Evolutionary conservation across 495 filamentous ascomycete genomes (phyloP).

Genomic region (Lophium mytilinum): DNA sequence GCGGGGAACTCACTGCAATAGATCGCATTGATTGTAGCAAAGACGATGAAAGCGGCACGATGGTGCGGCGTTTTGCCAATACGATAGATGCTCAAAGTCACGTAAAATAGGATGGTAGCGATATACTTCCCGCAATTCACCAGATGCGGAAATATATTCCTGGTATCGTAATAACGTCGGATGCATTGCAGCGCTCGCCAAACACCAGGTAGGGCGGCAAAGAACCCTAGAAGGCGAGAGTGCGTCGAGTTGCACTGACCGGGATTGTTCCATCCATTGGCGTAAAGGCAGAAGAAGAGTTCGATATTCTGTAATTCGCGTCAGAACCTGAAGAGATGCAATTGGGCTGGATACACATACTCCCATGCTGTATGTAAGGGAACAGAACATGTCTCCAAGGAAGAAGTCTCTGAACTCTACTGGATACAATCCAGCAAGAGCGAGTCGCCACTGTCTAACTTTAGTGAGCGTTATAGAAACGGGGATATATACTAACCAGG

Average conservation of each 20-base stretch:
- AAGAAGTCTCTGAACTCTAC: conserved; percentile 98
- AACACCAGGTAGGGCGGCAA: conserved; percentile 72
- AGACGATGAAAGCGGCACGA: conserved; percentile 65
- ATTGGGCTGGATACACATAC: conserved; percentile 45
- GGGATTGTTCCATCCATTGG: conserved; percentile 61
- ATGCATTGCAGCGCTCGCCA: conserved; percentile 88
- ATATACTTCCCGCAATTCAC: conserved; percentile 88
- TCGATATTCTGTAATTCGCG: conserved; percentile 58
- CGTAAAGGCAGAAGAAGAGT: conserved; percentile 92
- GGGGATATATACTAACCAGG: conserved; percentile 48
- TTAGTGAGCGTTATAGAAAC: not conserved
- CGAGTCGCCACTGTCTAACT: conserved; percentile 60
- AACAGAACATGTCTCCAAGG: conserved; percentile 95
- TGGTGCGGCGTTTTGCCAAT: conserved; percentile 52
- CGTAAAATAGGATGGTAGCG: conserved; percentile 72
- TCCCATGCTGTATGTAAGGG: conserved; percentile 78
- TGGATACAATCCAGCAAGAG: conserved; percentile 77
- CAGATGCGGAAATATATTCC: conserved; percentile 83
- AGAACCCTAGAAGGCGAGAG: conserved; percentile 78
- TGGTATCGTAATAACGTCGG: conserved; percentile 79
- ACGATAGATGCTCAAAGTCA: conserved; percentile 71
- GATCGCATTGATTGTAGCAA: conserved; percentile 68
- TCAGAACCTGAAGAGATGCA: conserved; percentile 23
- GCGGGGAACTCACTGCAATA: conserved; percentile 58
- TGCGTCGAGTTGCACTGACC: conserved; percentile 74